Evolutionary conservation across 257 asterid genomes (phyloP).

Genomic region (Sherardia arvensis): DNA sequence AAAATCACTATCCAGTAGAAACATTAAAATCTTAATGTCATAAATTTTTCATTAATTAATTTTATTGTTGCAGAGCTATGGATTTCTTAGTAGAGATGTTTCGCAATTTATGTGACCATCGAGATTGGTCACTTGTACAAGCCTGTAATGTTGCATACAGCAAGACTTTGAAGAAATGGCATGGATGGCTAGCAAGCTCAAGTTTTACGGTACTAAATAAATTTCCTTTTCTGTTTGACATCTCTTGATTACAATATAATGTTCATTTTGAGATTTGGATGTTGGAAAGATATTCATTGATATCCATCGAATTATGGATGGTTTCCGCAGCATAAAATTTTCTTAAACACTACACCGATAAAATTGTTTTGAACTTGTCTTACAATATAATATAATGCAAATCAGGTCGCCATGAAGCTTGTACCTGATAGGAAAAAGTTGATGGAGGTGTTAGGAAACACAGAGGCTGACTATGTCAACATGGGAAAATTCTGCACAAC

Average conservation of each 20-base stretch:
- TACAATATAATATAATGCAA: not conserved
- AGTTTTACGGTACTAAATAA: conserved; percentile 47
- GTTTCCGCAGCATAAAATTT: not conserved
- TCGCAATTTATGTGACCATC: conserved; percentile 49
- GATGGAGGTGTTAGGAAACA: conserved; percentile 53
- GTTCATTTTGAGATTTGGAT: no score
- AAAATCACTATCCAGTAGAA: no score
- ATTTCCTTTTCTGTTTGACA: no score
- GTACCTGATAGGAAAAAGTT: conserved; percentile 69
- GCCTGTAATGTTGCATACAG: conserved; percentile 64
- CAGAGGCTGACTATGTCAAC: conserved; percentile 32
- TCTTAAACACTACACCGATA: not conserved
- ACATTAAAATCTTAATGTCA: no score
- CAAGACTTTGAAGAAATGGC: conserved; percentile 84
- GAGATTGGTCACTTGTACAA: conserved; percentile 67
- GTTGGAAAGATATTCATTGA: no score
- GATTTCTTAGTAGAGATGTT: conserved; percentile 75
- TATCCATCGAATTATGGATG: not conserved
- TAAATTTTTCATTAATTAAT: no score
- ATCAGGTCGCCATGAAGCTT: conserved; percentile 60
- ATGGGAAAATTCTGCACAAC: conserved; percentile 44
- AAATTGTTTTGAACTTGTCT: no score
- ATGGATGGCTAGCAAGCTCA: conserved; percentile 84
- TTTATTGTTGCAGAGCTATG: conserved; percentile 47
- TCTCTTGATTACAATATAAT: no score